Evolutionary conservation across 768 basidiomycete genomes (phyloP), one percentile per base, ranked within the genome.

Genomic region (Suillus subaureus): DNA sequence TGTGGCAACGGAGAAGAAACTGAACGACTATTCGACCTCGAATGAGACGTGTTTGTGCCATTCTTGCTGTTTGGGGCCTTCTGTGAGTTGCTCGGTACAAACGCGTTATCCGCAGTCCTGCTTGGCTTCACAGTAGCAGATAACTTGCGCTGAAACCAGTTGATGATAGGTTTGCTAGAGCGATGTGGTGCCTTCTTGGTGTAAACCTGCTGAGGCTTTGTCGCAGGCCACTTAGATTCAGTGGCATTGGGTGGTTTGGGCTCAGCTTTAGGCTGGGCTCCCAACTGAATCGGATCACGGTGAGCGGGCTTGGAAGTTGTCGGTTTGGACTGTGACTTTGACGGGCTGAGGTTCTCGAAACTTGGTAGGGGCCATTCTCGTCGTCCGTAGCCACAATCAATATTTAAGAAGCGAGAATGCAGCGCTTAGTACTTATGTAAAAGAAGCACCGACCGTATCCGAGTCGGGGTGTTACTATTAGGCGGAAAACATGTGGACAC

Each of bases 141-240:
- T 16, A 95, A 82, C 76, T 95, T 95, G 68, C 92, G 87, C 72
- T 94, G 93, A 66, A 95, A 88, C 93, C 93, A 95, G 70, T 92
- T 91, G 71, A 95, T 89, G 70, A 95, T 90, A 11, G 93, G 93
- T 74, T 93, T 92, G 75, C 92, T 90, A 21, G 90, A 87, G 45
- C 89, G 87, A 57, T 87, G 85, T 63, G 88, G 78, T 8, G 85
- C 73, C 74, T 90, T 91, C 80, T 92, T 91, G 64, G 81, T 77
- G 55, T 76, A 73, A 57, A 71, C 56, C 67, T 84, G 84, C 72
- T 72, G 68, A 65, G 67, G 73, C 66, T 69, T 74, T 57, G 66
- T 66, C 52, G 67, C 66, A 42, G 61, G 65, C 69, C 66, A 69
- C 65, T 63, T 71, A 65, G 67, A 69, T 65, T 63, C 72, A 65